phyloP scores from a whole-genome alignment of 2,329 filamentous ascomycete genomes.

The Colletotrichum lindemuthianum region DNA sequence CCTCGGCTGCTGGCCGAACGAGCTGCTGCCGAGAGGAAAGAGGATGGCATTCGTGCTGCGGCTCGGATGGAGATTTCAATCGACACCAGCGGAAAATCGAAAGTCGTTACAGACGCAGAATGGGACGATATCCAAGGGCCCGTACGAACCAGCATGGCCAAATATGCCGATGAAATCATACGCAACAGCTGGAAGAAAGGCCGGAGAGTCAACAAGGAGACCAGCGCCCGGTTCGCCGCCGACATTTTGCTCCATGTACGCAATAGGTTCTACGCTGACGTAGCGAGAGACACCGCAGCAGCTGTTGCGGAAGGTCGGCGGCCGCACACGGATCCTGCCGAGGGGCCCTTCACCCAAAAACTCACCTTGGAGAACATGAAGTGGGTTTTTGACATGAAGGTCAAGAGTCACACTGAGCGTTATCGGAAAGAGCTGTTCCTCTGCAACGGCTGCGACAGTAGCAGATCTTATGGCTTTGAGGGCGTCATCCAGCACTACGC shows the following conservation, averaged over 20 bases:
- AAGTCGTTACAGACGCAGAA: slow-evolving; percentile 71
- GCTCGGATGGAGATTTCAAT: slow-evolving; percentile 43
- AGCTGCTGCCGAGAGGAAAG: slow-evolving; percentile 69
- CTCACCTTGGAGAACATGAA: slow-evolving; percentile 87
- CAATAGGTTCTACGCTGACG: slow-evolving; percentile 71
- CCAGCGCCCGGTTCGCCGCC: slow-evolving; percentile 74
- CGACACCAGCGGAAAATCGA: slow-evolving; percentile 30
- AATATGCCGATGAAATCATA: slow-evolving; percentile 77
- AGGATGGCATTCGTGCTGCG: slow-evolving; percentile 51
- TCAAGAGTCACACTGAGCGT: slow-evolving; percentile 74
- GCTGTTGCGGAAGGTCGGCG: slow-evolving; percentile 56
- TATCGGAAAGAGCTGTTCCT: slow-evolving; percentile 78
- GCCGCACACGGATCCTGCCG: slow-evolving; percentile 57
- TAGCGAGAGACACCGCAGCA: slow-evolving; percentile 62
- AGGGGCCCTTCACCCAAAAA: slow-evolving; percentile 67
- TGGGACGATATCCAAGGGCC: slow-evolving; percentile 78
- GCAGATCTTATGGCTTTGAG: slow-evolving; percentile 80
- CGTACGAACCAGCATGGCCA: slow-evolving; percentile 70
- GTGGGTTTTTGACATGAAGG: slow-evolving; percentile 82
- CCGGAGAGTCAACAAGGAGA: slow-evolving; percentile 70
- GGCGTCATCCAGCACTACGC: slow-evolving; percentile 85
- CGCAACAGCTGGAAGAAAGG: slow-evolving; percentile 72
- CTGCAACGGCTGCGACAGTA: slow-evolving; percentile 74
- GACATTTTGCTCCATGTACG: slow-evolving; percentile 76
- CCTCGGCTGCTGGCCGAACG: slow-evolving; percentile 74